phyloP scores from a whole-genome alignment of 1,284 basidiomycete species.

The Lentinula novae-zelandiae region DNA sequence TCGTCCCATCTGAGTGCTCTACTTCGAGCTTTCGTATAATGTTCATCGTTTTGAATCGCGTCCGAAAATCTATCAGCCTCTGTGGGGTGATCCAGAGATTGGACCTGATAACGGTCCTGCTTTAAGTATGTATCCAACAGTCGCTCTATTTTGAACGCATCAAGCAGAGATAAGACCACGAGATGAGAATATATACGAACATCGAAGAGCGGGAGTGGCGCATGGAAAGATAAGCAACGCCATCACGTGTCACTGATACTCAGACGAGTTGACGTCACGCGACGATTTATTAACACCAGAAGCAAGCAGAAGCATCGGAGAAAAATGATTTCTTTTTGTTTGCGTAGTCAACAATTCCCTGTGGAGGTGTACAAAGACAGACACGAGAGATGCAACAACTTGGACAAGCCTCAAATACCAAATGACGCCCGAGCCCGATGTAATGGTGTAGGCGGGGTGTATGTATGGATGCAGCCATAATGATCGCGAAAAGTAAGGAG shows the following conservation, averaged over 20 bases:
- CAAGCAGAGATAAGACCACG: not conserved
- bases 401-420: not conserved
- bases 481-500: not conserved
- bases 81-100: not conserved
- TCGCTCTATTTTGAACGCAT: not conserved
- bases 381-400: not conserved
- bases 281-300: too few species aligned
- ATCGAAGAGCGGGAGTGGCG: not conserved
- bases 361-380: not conserved
- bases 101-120: not conserved
- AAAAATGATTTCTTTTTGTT: not conserved
- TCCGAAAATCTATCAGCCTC: not conserved
- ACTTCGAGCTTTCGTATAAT: constrained; percentile 40
- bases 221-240: not conserved
- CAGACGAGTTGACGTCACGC: not conserved
- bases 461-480: not conserved
- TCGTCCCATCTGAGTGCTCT: constrained; percentile 44
- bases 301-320: too few species aligned
- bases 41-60: constrained; percentile 13
- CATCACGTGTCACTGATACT: not conserved
- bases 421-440: not conserved
- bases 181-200: not conserved
- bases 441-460: not conserved
- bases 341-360: not conserved
- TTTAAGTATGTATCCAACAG: not conserved